A percentile compares a stretch with the other conserved stretches of the same genome.
Evolutionary conservation across 805 yeast genomes (phyloP).

Genomic region (Tetrapisispora iriomotensis): DNA sequence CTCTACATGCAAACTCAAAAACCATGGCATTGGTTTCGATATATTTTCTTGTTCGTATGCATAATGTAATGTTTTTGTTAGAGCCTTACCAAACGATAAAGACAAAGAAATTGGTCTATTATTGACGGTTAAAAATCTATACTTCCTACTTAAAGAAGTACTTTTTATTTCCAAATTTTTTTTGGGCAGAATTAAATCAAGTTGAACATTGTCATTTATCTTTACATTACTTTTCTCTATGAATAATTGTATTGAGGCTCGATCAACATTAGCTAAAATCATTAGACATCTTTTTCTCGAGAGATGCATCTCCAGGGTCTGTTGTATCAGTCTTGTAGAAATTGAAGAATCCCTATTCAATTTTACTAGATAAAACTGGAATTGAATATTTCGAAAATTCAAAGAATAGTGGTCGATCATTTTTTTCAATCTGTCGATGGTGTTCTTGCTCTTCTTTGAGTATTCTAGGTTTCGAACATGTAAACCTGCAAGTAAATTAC

Average conservation of each 20-base stretch:
- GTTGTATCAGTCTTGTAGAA: slow-evolving; percentile 11
- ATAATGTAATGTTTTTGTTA: slow-evolving; percentile 19
- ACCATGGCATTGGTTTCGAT: slow-evolving; percentile 30
- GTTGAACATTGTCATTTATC: slow-evolving; percentile 5
- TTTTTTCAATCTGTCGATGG: slow-evolving; percentile 17
- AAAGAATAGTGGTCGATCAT: slow-evolving; percentile 29
- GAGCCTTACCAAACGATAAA: slow-evolving; percentile 26
- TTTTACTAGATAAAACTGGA: slow-evolving; percentile 18
- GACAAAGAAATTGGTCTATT: slow-evolving; percentile 24
- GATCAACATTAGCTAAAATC: slow-evolving; percentile 9
- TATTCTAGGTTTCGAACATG: slow-evolving; percentile 30
- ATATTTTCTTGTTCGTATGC: slow-evolving; percentile 19
- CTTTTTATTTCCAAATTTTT: slow-evolving; percentile 26
- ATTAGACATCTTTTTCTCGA: slow-evolving; percentile 2
- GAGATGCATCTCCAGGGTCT: background rate
- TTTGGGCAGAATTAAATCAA: slow-evolving; percentile 27
- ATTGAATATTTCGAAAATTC: slow-evolving; percentile 24
- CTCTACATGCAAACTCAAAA: slow-evolving; percentile 19
- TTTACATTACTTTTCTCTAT: slow-evolving; percentile 6
- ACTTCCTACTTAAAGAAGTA: slow-evolving; percentile 12
- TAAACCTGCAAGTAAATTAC: slow-evolving; percentile 25
- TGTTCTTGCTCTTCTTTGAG: slow-evolving; percentile 18
- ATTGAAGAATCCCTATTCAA: slow-evolving; percentile 15
- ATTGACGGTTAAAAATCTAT: slow-evolving; percentile 30
- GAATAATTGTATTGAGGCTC: slow-evolving; percentile 8